Evolutionary conservation across 2,329 filamentous ascomycete species (phyloP).

Genomic region (Dichotomopilus funicola): DNA sequence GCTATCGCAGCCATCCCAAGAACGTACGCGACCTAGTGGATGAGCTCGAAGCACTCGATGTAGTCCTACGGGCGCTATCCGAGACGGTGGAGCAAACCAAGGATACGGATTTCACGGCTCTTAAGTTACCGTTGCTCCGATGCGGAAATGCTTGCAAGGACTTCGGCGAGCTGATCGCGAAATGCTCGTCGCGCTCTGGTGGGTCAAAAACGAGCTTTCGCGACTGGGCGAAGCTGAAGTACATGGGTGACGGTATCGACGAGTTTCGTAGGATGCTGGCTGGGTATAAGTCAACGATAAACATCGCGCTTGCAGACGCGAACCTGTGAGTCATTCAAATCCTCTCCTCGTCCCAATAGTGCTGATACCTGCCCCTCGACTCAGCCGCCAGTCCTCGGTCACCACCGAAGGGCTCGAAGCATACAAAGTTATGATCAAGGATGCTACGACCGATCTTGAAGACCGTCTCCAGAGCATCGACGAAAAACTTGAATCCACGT

Average conservation of each 20-base stretch:
- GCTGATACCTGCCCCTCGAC: conserved; percentile 10
- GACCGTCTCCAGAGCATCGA: conserved; percentile 27
- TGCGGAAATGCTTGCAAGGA: conserved; percentile 37
- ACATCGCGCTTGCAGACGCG: conserved; percentile 35
- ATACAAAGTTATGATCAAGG: conserved; percentile 30
- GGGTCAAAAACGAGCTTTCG: conserved; percentile 34
- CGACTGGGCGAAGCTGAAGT: conserved; percentile 38
- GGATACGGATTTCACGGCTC: conserved; percentile 25
- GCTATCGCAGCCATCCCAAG: conserved; percentile 32
- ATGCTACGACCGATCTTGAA: conserved; percentile 30
- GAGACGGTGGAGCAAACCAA: conserved; percentile 11
- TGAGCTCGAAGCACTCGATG: conserved; percentile 33
- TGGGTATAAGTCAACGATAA: conserved; percentile 36
- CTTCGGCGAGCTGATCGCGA: conserved; percentile 32
- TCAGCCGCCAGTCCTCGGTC: conserved; percentile 29
- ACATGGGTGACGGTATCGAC: conserved; percentile 37
- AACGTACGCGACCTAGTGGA: conserved; percentile 34
- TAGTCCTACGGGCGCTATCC: conserved; percentile 25
- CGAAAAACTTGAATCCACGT: conserved; percentile 25
- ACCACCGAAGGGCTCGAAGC: conserved; percentile 27
- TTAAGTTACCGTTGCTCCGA: conserved; percentile 34
- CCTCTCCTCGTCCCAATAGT: not conserved
- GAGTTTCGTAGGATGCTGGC: conserved; percentile 33
- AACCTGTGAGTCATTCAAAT: conserved; percentile 31
- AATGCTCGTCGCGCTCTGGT: conserved; percentile 30